These are phyloP conservation scores for Penicillium macrosclerotiorum DNA, from an alignment of 495 filamentous ascomycete genomes.

Conservation along the genomic window DNA sequence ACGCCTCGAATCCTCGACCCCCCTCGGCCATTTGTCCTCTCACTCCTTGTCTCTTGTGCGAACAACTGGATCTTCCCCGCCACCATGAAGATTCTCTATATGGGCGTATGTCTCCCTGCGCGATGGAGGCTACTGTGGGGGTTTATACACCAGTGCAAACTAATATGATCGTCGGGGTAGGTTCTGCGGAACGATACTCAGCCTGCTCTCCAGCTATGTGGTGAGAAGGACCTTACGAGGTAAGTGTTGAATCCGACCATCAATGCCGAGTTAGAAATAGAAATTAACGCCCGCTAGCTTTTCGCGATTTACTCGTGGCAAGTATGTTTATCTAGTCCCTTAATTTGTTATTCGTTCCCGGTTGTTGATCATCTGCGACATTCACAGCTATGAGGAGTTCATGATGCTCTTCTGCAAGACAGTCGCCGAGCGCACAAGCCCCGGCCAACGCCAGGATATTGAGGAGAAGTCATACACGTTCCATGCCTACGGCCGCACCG, in stretches of 20 bases:
- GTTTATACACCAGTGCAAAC: background rate
- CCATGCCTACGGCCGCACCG: slow-evolving; percentile 84
- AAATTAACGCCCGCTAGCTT: slow-evolving; percentile 44
- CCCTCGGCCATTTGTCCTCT: background rate
- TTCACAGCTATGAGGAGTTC: slow-evolving; percentile 51
- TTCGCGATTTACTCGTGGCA: slow-evolving; percentile 73
- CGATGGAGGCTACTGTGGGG: background rate
- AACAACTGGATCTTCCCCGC: slow-evolving; percentile 18
- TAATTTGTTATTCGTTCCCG: background rate
- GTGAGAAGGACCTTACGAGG: slow-evolving; percentile 72
- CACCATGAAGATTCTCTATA: slow-evolving; percentile 92
- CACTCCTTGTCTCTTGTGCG: slow-evolving; percentile 4
- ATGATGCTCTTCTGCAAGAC: slow-evolving; percentile 55
- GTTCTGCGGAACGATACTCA: slow-evolving; percentile 77
- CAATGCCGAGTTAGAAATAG: no score
- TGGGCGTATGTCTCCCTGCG: slow-evolving; percentile 63
- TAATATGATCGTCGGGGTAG: slow-evolving; percentile 35
- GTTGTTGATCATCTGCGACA: slow-evolving; percentile 1
- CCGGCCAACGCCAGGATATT: slow-evolving; percentile 88
- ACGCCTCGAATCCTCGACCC: no score
- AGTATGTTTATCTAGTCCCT: slow-evolving; percentile 37
- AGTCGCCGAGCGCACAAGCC: slow-evolving; percentile 75
- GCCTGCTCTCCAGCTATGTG: slow-evolving; percentile 77
- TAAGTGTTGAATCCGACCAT: slow-evolving; percentile 7
- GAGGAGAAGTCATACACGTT: slow-evolving; percentile 77